Percentiles rank a stretch among this genome's conserved stretches.
Conservation (phyloP, 768 basidiomycete genomes). For the Mycena sanguinolenta region DNA sequence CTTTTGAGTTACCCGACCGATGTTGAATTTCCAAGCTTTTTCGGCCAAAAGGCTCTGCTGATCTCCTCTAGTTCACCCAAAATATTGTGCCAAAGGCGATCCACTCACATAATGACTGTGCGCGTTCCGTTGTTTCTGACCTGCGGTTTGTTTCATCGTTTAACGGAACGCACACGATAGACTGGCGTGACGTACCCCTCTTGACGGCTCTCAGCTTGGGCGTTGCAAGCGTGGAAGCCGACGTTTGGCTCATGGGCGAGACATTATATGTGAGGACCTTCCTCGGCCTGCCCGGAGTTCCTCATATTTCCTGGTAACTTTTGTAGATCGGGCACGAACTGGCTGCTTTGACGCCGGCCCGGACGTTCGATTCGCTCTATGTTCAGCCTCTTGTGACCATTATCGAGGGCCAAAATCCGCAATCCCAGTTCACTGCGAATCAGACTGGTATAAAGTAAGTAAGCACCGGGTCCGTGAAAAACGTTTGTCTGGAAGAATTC, state of each 20-base stretch:
- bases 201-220: conserved; percentile 63
- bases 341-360: conserved; percentile 55
- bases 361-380: conserved; percentile 64
- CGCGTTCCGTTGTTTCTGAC: conserved; percentile 21
- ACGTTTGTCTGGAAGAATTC: not conserved
- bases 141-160: not conserved
- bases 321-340: conserved; percentile 61
- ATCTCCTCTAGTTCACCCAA: conserved; percentile 56
- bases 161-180: conserved; percentile 41
- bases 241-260: conserved; percentile 62
- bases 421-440: conserved; percentile 55
- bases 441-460: conserved; percentile 57
- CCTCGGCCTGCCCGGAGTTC: not conserved
- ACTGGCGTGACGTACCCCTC: conserved; percentile 67
- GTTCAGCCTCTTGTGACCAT: conserved; percentile 60
- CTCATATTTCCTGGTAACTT: not conserved
- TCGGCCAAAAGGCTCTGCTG: not conserved
- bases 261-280: conserved; percentile 54
- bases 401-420: conserved; percentile 57
- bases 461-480: not conserved
- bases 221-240: conserved; percentile 66
- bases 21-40: not conserved
- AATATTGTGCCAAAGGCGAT: conserved; percentile 60
- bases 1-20: conserved; percentile 58
- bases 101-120: conserved; percentile 71